Evolutionary conservation across 768 basidiomycete genomes (phyloP).

Genomic region (Pulveroboletus sp.): DNA sequence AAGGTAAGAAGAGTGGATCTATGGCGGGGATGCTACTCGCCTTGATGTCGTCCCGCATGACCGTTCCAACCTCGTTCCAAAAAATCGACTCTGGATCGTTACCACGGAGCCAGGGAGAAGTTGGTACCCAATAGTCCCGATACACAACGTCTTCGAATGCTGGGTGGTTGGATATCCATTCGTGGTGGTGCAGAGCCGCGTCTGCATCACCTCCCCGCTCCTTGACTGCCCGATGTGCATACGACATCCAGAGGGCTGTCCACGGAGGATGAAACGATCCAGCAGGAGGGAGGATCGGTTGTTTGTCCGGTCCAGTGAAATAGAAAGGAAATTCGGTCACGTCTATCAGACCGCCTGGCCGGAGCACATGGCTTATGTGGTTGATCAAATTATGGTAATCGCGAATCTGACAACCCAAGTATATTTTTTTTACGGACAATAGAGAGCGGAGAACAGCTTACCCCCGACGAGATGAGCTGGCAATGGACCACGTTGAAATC

Average conservation of each 20-base stretch:
- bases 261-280: slow-evolving; percentile 50
- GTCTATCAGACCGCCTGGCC: slow-evolving; percentile 67
- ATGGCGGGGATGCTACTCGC: slow-evolving; percentile 31
- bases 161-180: slow-evolving; percentile 54
- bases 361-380: slow-evolving; percentile 63
- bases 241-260: slow-evolving; percentile 61
- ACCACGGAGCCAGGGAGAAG: slow-evolving; percentile 46
- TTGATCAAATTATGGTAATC: slow-evolving; percentile 64
- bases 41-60: slow-evolving; percentile 57
- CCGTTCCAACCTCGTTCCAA: slow-evolving; percentile 41
- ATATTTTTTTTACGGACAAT: slow-evolving; percentile 15
- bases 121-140: slow-evolving; percentile 62
- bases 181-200: slow-evolving; percentile 53
- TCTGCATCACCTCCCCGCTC: slow-evolving; percentile 60
- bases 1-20: neutral
- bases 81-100: slow-evolving; percentile 23
- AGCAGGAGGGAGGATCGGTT: slow-evolving; percentile 41
- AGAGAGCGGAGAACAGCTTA: slow-evolving; percentile 36
- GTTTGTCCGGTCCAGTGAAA: slow-evolving; percentile 53
- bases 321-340: slow-evolving; percentile 69
- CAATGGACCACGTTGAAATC: slow-evolving; percentile 76
- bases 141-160: slow-evolving; percentile 58
- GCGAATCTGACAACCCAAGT: slow-evolving; percentile 48
- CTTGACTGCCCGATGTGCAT: slow-evolving; percentile 50
- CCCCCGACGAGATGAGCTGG: slow-evolving; percentile 70